phyloP scores from a whole-genome alignment of 2,329 filamentous ascomycete species.

The Claviceps sp. region DNA sequence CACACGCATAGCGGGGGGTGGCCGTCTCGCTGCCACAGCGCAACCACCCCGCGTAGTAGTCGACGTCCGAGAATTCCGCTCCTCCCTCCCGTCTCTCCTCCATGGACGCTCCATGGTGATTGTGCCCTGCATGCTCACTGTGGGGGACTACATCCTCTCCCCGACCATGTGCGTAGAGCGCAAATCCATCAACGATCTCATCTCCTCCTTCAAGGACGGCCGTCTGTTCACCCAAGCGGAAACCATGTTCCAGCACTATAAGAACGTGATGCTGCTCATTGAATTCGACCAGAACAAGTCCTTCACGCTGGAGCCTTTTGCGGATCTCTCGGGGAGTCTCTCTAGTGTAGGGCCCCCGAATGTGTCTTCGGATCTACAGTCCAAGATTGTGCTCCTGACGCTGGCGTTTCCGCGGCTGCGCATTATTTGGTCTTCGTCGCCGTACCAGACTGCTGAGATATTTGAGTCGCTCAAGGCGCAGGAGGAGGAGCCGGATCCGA shows the following conservation, averaged over 20 bases:
- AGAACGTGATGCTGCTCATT: constrained; percentile 78
- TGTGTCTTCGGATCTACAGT: constrained; percentile 63
- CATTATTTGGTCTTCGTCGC: constrained; percentile 86
- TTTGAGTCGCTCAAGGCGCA: constrained; percentile 88
- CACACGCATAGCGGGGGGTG: constrained; percentile 89
- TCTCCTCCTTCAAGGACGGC: constrained; percentile 83
- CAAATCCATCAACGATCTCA: constrained; percentile 83
- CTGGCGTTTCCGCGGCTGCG: constrained; percentile 80
- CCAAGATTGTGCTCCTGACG: constrained; percentile 82
- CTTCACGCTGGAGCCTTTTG: constrained; percentile 80
- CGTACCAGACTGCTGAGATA: constrained; percentile 94
- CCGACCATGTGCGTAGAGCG: constrained; percentile 88
- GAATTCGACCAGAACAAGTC: constrained; percentile 97
- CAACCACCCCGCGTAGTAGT: constrained; percentile 84
- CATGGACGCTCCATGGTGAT: constrained; percentile 81
- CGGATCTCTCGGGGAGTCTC: constrained; percentile 49
- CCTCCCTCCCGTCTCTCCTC: constrained; percentile 76
- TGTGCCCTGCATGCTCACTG: constrained; percentile 88
- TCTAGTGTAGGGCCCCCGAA: constrained; percentile 47
- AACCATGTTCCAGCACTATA: constrained; percentile 90
- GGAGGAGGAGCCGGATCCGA: constrained; percentile 78
- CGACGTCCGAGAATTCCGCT: constrained; percentile 92
- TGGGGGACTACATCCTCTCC: constrained; percentile 90
- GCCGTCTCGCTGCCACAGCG: constrained; percentile 68
- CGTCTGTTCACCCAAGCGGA: constrained; percentile 86